Base-by-base conservation (phyloP, 2,329 filamentous ascomycete species). In the Penicillium polonicum region DNA sequence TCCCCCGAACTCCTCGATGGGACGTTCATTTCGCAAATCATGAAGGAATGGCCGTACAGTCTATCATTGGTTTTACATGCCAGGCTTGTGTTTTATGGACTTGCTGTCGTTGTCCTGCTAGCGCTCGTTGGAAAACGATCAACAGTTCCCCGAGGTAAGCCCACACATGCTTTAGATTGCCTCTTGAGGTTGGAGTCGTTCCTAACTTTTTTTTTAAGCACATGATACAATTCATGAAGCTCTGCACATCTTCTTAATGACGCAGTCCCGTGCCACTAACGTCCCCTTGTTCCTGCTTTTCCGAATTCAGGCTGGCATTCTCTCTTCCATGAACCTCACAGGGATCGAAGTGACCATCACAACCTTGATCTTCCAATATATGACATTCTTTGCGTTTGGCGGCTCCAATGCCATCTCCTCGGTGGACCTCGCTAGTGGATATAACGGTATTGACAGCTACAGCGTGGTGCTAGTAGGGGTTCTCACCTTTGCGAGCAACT, bases 341-440 rank as follows among this genome's bases (percentile, higher is more conserved):
- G 72, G 79, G 23, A 67, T 80, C 27, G 86, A 91, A 67, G 80
- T 90, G 45, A 87, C 87, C 5, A 84, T 87, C 10, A 88, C 89
- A 0, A 85, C 85, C 9, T 79, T 97, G 35, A 83, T 97, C 35
- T 79, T 96, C 41, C 88, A 95, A 65, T 88, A 92, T 76, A 80
- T 85, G 36, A 87, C 88, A 51, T 99, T 96, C 81, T 99, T 97
- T 72, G 88, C 91, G 31, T 86, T 91, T 61, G 94, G 92, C 25
- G 92, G 92, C 71, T 91, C 90, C 46, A 99, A 99, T 73, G 89
- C 94, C 41, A 96, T 99, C 65, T 96, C 92, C 13, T 93, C 90
- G n/a, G 86, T 99, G 67, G 92, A 97, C 70, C 83, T 99, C 21
- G 95, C 91, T 6, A 96, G 88, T 70, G 92, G 92, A 0, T 99